Evolutionary conservation across 176 grass and related monocot species (phyloP), one percentile per base, ranked within the genome.

Genomic region (Eleusine indica): DNA sequence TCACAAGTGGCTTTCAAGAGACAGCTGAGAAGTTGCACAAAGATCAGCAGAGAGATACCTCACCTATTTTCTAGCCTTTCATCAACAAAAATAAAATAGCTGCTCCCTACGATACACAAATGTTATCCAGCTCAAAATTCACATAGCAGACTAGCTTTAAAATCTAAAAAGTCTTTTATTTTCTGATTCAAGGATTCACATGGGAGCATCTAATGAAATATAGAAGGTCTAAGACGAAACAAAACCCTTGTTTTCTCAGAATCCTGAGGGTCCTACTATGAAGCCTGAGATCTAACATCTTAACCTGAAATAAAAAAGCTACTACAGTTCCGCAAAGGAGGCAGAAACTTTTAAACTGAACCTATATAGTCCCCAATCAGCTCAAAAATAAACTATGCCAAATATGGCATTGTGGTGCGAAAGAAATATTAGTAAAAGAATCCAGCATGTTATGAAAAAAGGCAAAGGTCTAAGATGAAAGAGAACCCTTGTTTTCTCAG

Each of bases 121-220:
- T 43, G 44, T 47, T 32, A 44, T 48, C 11, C 19, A 48, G 63
- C 13, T 62, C n/a, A 62, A 3, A 7, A 10, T 62, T 28, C n/a
- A 62, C 58, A 28, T 28, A 1, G 9, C n/a, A 62, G 58, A 16
- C 21, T 22, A 0, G 7, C 58, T 80, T 44, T 4, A 77, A 17
- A 74, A 28, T 54, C 54, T 7, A 76, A 38, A 76, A 38, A 80
- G 1, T 2, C 4, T 52, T 65, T 28, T 40, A 35, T 17, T 66
- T 53, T 47, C 6, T 42, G 37, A 52, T 79, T 78, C 21, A 73
- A 9, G 70, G 35, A 54, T 53, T 42, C 38, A 51, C 8, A 25
- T 10, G 37, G 66, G 30, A 73, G 5, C 56, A 42, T 72, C 54
- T 52, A 16, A 73, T 64, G 21, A 86, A 86, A 28, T 63, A 40